These are phyloP conservation scores for Amphibolis antarctica DNA, from an alignment of 106 monocot species.

Conservation along the genomic window DNA sequence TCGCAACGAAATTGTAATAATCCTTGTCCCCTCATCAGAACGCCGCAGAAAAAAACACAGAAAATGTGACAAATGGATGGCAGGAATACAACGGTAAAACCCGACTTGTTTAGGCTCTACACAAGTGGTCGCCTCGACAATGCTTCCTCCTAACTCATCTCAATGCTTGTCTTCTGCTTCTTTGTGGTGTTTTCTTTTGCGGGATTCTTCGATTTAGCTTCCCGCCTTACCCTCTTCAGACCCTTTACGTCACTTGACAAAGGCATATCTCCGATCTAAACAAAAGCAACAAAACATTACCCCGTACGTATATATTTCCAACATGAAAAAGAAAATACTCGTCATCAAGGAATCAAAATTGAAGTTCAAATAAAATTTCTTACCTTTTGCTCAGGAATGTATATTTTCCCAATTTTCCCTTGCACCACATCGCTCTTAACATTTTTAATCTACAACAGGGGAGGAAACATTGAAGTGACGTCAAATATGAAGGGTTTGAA, in stretches of 20 bases:
- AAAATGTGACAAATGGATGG: too few relatives aligned
- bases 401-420: constrained; percentile 81
- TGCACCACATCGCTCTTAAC: constrained; percentile 51
- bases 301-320: neutral
- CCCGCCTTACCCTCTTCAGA: constrained; percentile 73
- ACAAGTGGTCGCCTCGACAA: too few relatives aligned
- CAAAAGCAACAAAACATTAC: constrained; percentile 3
- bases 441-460: constrained; percentile 56
- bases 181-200: constrained; percentile 2
- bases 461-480: neutral
- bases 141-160: too few relatives aligned
- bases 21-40: too few relatives aligned
- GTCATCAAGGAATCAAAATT: neutral
- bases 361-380: neutral
- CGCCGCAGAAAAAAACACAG: too few relatives aligned
- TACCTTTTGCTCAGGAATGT: constrained; percentile 91
- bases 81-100: too few relatives aligned
- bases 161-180: constrained; percentile 2
- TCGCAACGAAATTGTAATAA: too few relatives aligned
- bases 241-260: constrained; percentile 52
- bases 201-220: constrained; percentile 40
- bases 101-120: too few relatives aligned
- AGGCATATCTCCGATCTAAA: constrained; percentile 46
- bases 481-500: too few relatives aligned
- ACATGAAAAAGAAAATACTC: neutral